phyloP scores from a whole-genome alignment of 805 yeast genomes.

The Metschnikowia dekortorum region DNA sequence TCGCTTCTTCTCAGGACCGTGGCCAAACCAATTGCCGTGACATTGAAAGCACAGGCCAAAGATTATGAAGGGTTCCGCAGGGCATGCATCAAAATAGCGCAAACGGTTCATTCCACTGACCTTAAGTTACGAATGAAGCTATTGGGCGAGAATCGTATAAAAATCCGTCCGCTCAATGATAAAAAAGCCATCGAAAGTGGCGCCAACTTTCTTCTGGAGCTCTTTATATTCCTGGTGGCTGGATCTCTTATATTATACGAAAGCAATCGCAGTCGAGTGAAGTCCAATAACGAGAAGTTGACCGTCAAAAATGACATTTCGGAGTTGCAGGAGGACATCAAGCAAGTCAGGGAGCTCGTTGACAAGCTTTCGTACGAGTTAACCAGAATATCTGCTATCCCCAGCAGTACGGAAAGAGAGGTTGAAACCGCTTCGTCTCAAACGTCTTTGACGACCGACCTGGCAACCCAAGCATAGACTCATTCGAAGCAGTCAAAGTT shows the following conservation, averaged over 20 bases:
- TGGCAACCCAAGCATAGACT: background rate
- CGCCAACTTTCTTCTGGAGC: slow-evolving; percentile 72
- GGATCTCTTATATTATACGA: slow-evolving; percentile 73
- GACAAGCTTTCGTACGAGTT: slow-evolving; percentile 13
- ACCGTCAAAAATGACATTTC: slow-evolving; percentile 68
- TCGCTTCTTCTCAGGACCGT: slow-evolving; percentile 68
- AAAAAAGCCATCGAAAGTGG: slow-evolving; percentile 79
- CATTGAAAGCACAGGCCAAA: slow-evolving; percentile 69
- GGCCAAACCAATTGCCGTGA: slow-evolving; percentile 73
- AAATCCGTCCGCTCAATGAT: slow-evolving; percentile 75
- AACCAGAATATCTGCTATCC: slow-evolving; percentile 8
- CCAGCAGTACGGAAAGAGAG: background rate
- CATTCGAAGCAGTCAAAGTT: background rate
- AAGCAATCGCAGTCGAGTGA: slow-evolving; percentile 60
- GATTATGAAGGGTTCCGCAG: slow-evolving; percentile 61
- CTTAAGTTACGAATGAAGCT: slow-evolving; percentile 56
- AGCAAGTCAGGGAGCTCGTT: slow-evolving; percentile 38
- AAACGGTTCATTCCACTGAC: slow-evolving; percentile 64
- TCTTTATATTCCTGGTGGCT: slow-evolving; percentile 75
- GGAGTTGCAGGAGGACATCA: slow-evolving; percentile 67
- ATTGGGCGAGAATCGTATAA: slow-evolving; percentile 48
- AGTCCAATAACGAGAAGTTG: slow-evolving; percentile 58
- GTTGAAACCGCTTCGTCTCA: background rate
- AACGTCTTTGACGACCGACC: background rate
- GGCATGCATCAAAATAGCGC: slow-evolving; percentile 68